Base-by-base conservation (phyloP, 345 rosid species). In the Aquilaria yunnanensis region DNA sequence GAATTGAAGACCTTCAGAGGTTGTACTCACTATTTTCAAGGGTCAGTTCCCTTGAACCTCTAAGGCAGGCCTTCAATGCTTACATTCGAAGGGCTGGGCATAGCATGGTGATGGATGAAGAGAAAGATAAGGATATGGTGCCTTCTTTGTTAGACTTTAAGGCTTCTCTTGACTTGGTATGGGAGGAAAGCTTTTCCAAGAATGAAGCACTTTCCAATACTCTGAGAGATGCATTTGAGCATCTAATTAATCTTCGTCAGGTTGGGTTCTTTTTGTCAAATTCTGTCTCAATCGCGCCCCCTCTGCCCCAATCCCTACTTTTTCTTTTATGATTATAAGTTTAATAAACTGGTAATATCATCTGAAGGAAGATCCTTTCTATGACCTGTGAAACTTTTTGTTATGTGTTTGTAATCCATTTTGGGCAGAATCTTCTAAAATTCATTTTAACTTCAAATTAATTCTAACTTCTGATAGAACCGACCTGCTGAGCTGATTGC, bases 401-500 rank as follows among this genome's bases (percentile, higher is more conserved):
- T 37, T 4, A 9, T 37, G 5, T 9, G 43, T 37, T 4, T 37
- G 8, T 0, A 37, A 37, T 2, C 23, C 43, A 37, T 4, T 37
- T 37, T 37, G 23, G 23, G 23, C 23, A 23, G 23, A 23, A 23
- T 37, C 5, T 37, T 3, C 43, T 37, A 37, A 37, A 41, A 37
- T 57, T 64, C 65, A 7, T 70, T 49, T 64, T 75, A 14, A 55
- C 16, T 73, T 71, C 68, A 67, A 76, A 23, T 1, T 23, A 23
- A 23, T 23, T 23, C 23, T 23, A 23, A 23, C 23, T 23, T 23
- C 23, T 23, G 23, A 23, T 72, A 94, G 99, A 94, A 94, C 74
- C 96, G 97, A 51, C 91, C 97, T 59, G 97, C 99, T 54, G 99
- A 94, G 80, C 80, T 94, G 74, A 94, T 94, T 51, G 97, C 99